A percentile compares a stretch with the other conserved stretches of the same genome.
Conservation (phyloP, 805 yeast species). For the Teunomyces tritomae region DNA sequence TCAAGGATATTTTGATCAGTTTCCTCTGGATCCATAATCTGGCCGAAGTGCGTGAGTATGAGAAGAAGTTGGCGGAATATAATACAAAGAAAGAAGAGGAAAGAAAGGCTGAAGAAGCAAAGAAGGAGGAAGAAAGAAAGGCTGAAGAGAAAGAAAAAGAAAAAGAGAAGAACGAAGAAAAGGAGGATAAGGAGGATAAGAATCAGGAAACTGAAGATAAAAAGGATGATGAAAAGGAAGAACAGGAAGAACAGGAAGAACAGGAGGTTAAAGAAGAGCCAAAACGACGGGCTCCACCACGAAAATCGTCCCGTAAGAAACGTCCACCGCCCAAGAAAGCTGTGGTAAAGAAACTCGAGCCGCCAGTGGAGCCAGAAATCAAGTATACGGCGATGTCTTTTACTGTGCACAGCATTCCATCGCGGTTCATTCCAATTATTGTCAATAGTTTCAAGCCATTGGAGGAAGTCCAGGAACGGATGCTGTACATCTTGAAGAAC, state of each 20-base stretch:
- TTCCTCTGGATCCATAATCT: conserved; percentile 51
- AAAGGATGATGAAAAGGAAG: conserved; percentile 6
- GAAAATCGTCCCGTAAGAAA: conserved; percentile 10
- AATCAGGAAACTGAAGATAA: conserved; percentile 15
- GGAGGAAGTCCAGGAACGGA: conserved; percentile 54
- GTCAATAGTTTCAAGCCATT: conserved; percentile 60
- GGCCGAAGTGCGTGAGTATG: conserved; percentile 46
- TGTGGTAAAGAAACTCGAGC: conserved; percentile 20
- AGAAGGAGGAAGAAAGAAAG: conserved; percentile 15
- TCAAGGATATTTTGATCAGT: conserved; percentile 45
- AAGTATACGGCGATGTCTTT: conserved; percentile 64
- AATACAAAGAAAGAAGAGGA: conserved; percentile 26
- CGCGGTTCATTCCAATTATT: conserved; percentile 60
- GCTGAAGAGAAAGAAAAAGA: conserved; percentile 21
- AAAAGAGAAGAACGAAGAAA: conserved; percentile 22
- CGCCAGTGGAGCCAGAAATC: conserved; percentile 44
- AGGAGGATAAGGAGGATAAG: conserved; percentile 19
- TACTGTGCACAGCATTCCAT: conserved; percentile 62
- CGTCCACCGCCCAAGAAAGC: conserved; percentile 12
- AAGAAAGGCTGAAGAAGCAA: conserved; percentile 16
- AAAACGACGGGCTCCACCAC: conserved; percentile 9
- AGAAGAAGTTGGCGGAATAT: conserved; percentile 30
- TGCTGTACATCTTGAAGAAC: conserved; percentile 56
- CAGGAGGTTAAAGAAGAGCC: not conserved
- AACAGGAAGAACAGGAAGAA: conserved; percentile 4